Evolutionary conservation across 2,329 filamentous ascomycete genomes (phyloP), one percentile per base, ranked within the genome.

Genomic region (Aureobasidium subglaciale): DNA sequence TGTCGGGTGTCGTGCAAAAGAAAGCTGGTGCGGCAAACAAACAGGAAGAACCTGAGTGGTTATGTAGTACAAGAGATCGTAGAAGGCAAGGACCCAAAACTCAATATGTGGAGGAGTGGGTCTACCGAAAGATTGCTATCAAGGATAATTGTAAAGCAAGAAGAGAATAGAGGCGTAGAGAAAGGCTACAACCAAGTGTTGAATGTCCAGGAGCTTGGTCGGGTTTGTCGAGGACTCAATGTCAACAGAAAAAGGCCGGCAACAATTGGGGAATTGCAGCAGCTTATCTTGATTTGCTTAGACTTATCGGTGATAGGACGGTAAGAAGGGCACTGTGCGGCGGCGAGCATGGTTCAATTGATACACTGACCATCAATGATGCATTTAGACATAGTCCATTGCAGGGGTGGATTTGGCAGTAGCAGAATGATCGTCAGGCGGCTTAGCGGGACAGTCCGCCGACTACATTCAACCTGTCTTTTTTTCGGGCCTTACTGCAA

Each of bases 351-450:
- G 48, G 48, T 40, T 52, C 48, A 52, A 52, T 35, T 32, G 38
- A 43, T 42, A 53, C 48, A 53, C 48, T 53, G 48, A 53, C 48
- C 48, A 54, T 54, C 37, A 43, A 42, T 43, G 50, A 54, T 43
- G 38, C 38, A 43, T 22, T 38, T 35, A 8, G 24, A 29, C 38
- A 54, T 15, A 27, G 37, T 15, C 24, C 20, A 43, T 38, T 54
- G 38, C 50, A 54, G 50, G 50, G 50, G 38, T 54, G 27, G 38
- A 35, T 37, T 27, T 43, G 38, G 37, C 38, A 54, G 18, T 43
- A 27, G 38, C 29, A 54, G 29, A 27, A 42, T 35, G 50, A 54
- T 54, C 50, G 50, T 29, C 50, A 43, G 37, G 35, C 38, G 29
- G 50, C 35, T 30, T 18, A 35, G 50, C 50, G 50, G 50, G 50